Evolutionary conservation across 2,329 filamentous ascomycete genomes (phyloP).

Genomic region (Fusarium illudens): DNA sequence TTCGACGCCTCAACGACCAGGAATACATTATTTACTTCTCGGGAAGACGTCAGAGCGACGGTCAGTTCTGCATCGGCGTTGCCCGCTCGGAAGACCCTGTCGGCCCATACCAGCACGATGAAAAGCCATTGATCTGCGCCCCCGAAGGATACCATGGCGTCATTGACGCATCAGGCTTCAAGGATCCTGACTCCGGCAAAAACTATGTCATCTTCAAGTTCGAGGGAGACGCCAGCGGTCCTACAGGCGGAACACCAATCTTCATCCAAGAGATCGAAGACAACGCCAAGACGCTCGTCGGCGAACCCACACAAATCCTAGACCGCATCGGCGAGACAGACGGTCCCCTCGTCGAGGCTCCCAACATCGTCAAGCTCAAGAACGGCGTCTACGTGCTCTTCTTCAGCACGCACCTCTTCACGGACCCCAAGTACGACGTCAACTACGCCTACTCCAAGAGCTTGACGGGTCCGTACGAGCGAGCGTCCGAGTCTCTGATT

Average conservation of each 20-base stretch:
- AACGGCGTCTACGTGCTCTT: slow-evolving; percentile 13
- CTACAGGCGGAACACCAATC: slow-evolving; percentile 8
- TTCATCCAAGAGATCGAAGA: slow-evolving; percentile 14
- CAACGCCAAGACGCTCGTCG: slow-evolving; percentile 6
- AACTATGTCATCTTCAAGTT: slow-evolving; percentile 13
- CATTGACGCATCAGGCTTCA: slow-evolving; percentile 15
- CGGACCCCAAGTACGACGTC: slow-evolving; percentile 11
- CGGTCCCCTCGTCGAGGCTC: slow-evolving; percentile 1
- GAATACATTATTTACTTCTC: slow-evolving; percentile 11
- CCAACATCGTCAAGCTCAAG: slow-evolving; percentile 1
- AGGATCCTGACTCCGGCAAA: slow-evolving; percentile 3
- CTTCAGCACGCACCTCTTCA: slow-evolving; percentile 19
- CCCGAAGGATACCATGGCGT: slow-evolving; percentile 7
- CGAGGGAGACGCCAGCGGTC: slow-evolving; percentile 8
- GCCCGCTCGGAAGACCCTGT: slow-evolving; percentile 2
- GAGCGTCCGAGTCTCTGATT: slow-evolving; percentile 12
- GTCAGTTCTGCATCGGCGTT: slow-evolving; percentile 6
- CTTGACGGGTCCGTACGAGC: neutral
- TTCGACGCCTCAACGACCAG: neutral
- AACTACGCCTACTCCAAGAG: slow-evolving; percentile 16
- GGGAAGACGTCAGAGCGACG: neutral
- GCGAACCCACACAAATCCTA: slow-evolving; percentile 6
- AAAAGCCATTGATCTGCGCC: slow-evolving; percentile 1
- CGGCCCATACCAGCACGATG: slow-evolving; percentile 6
- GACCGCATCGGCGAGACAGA: slow-evolving; percentile 10